phyloP scores from a whole-genome alignment of 441 rosid species.

The Geranium incanum region DNA sequence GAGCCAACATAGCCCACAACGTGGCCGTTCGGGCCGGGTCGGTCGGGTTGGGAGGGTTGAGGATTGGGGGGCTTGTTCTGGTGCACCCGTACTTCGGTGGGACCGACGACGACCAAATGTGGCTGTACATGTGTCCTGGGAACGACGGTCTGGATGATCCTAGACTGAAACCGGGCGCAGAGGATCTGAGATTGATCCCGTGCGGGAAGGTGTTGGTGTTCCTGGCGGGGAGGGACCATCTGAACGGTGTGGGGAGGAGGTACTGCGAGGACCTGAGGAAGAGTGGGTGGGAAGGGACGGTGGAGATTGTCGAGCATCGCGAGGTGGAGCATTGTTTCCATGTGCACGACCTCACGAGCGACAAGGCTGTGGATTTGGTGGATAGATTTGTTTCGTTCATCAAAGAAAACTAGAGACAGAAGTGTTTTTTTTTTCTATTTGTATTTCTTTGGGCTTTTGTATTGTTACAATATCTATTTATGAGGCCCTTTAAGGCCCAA shows the following conservation, averaged over 20 bases:
- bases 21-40: slow-evolving; percentile 16
- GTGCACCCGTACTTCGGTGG: slow-evolving; percentile 32
- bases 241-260: slow-evolving; percentile 15
- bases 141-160: slow-evolving; percentile 27
- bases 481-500: no score
- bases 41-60: slow-evolving; percentile 13
- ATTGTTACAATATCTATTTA: no score
- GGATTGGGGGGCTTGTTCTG: slow-evolving; percentile 20
- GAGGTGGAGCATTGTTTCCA: slow-evolving; percentile 35
- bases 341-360: slow-evolving; percentile 18
- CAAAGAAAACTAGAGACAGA: slow-evolving; percentile 9
- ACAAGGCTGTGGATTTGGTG: slow-evolving; percentile 20
- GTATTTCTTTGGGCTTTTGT: no score
- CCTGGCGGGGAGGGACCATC: slow-evolving; percentile 29
- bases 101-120: slow-evolving; percentile 24
- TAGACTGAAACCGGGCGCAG: slow-evolving; percentile 20
- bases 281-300: slow-evolving; percentile 30
- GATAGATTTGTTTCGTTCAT: slow-evolving; percentile 23
- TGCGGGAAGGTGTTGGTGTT: slow-evolving; percentile 29
- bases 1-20: slow-evolving; percentile 26
- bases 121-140: slow-evolving; percentile 25
- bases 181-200: slow-evolving; percentile 23
- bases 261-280: slow-evolving; percentile 27
- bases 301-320: slow-evolving; percentile 23
- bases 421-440: neutral